Evolutionary conservation across 2,329 filamentous ascomycete species (phyloP).

Genomic region (Monilinia fructigena): DNA sequence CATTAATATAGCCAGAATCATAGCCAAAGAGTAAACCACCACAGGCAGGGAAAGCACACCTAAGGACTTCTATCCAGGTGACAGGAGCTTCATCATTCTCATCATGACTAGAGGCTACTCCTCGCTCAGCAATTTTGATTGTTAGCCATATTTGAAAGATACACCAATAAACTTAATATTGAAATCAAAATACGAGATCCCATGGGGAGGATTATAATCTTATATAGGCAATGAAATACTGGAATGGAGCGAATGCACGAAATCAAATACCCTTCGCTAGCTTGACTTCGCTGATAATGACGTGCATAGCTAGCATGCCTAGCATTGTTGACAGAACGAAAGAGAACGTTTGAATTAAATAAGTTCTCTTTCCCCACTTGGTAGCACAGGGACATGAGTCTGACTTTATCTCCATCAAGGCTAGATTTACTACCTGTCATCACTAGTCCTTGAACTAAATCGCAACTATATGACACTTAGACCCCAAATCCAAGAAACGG

Average conservation of each 20-base stretch:
- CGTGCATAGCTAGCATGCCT: background rate
- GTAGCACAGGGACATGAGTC: background rate
- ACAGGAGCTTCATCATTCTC: conserved; percentile 63
- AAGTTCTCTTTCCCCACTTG: background rate
- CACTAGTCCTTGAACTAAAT: background rate
- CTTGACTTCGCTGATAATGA: background rate
- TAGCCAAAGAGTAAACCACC: conserved; percentile 62
- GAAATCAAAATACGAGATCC: background rate
- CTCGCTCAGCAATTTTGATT: conserved; percentile 31
- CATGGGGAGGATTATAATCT: too few species aligned
- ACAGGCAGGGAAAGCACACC: conserved; percentile 69
- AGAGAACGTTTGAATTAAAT: background rate
- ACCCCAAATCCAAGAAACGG: background rate
- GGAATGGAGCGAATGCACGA: background rate
- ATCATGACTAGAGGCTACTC: conserved; percentile 42
- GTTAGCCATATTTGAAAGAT: background rate
- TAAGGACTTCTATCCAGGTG: conserved; percentile 64
- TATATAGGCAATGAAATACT: background rate
- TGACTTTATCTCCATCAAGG: background rate
- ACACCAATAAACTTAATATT: background rate
- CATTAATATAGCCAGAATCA: conserved; percentile 74
- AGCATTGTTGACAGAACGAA: background rate
- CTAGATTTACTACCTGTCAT: too few species aligned
- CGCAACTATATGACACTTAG: too few species aligned
- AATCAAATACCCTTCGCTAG: background rate